Percentiles rank a stretch among this genome's conserved stretches.
Evolutionary conservation across 306 rosid species (phyloP).

Genomic region (Corylus americana): DNA sequence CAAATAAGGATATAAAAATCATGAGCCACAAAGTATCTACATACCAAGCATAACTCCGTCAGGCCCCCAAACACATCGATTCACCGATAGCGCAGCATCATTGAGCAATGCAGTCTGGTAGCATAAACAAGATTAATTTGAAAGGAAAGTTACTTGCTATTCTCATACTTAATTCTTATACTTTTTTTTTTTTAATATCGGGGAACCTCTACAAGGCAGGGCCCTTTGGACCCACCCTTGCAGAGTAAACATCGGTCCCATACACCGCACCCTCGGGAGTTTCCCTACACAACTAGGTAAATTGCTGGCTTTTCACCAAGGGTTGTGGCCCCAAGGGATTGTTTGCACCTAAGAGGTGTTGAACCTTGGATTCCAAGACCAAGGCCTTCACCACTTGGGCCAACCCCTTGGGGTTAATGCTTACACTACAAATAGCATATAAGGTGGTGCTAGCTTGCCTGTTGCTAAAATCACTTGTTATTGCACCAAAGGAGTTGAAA

Average conservation of each 20-base stretch:
- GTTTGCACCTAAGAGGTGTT: too few species aligned
- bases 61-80: slow-evolving; percentile 50
- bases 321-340: too few species aligned
- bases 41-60: slow-evolving; percentile 49
- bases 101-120: slow-evolving; percentile 40
- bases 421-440: neutral
- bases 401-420: neutral
- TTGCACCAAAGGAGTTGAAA: neutral
- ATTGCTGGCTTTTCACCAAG: too few species aligned
- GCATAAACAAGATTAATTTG: slow-evolving; percentile 1
- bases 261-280: too few species aligned
- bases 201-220: too few species aligned
- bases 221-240: too few species aligned
- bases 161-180: neutral
- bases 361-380: too few species aligned
- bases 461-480: slow-evolving; percentile 9
- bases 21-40: neutral
- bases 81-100: slow-evolving; percentile 45
- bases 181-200: too few species aligned
- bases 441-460: neutral
- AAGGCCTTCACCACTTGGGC: too few species aligned
- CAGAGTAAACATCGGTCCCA: too few species aligned
- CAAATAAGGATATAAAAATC: neutral
- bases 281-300: too few species aligned
- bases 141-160: slow-evolving; percentile 18